A percentile compares a stretch with the other conserved stretches of the same genome.
These are phyloP conservation scores for Mycena polygramma DNA, from an alignment of 768 basidiomycete species.

Conservation along the genomic window DNA sequence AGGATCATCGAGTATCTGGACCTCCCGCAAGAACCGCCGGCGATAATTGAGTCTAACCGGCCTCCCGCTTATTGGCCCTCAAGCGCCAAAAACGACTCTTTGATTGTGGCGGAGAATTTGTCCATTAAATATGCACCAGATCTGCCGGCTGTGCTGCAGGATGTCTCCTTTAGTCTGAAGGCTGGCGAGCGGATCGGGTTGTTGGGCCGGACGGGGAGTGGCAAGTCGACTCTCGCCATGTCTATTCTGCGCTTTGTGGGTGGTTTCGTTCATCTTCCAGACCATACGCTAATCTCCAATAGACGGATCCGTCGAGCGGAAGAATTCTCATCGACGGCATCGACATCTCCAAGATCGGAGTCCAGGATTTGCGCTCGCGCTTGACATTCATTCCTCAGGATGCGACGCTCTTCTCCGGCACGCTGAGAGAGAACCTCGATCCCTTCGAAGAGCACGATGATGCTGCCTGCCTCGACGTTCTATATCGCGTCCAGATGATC, in stretches of 20 bases:
- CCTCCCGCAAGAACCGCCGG: conserved; percentile 88
- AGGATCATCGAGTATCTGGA: conserved; percentile 93
- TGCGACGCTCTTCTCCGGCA: conserved; percentile 73
- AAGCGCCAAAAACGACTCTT: conserved; percentile 64
- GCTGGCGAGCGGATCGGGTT: conserved; percentile 84
- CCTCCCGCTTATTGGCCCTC: conserved; percentile 97
- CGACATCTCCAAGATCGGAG: conserved; percentile 73
- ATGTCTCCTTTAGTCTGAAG: conserved; percentile 79
- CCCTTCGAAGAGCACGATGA: conserved; percentile 75
- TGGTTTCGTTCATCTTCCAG: conserved; percentile 4
- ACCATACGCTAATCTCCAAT: background rate
- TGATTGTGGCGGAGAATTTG: conserved; percentile 82
- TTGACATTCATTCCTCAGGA: conserved; percentile 67
- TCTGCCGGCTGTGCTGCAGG: conserved; percentile 83
- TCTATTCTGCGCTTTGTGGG: conserved; percentile 72
- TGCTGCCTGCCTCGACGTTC: conserved; percentile 81
- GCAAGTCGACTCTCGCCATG: conserved; percentile 76
- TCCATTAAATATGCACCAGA: conserved; percentile 89
- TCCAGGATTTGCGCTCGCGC: conserved; percentile 51
- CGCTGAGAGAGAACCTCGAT: conserved; percentile 43
- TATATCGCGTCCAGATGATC: conserved; percentile 86
- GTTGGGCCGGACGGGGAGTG: conserved; percentile 69
- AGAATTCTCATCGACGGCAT: conserved; percentile 77
- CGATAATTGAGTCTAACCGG: conserved; percentile 77
- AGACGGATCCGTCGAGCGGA: conserved; percentile 70